Conservation (phyloP, 441 rosid species). For the Gossypium davidsonii region DNA sequence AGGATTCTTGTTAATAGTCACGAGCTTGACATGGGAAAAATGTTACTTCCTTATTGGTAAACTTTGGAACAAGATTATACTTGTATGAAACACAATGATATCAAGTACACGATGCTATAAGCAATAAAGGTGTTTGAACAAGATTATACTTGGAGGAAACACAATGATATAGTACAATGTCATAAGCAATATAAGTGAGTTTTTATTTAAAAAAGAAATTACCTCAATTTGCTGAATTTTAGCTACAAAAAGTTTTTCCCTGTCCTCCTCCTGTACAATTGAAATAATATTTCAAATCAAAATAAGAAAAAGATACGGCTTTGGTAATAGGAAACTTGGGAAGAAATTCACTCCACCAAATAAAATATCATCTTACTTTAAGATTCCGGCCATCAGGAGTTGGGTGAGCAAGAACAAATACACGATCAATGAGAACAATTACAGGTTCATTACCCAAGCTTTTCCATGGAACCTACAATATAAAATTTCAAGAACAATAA, state of each 20-base stretch:
- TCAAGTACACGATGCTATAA: not conserved
- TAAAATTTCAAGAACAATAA: conserved; percentile 9
- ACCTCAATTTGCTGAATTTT: conserved; percentile 96
- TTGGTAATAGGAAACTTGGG: conserved; percentile 7
- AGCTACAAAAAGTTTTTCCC: conserved; percentile 75
- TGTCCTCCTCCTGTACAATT: conserved; percentile 64
- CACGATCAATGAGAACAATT: conserved; percentile 84
- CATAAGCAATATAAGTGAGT: not conserved
- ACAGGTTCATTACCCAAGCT: conserved; percentile 96
- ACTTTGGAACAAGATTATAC: not conserved
- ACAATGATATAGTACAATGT: not conserved
- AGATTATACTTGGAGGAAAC: not conserved
- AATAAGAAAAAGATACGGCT: not conserved
- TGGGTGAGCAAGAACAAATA: conserved; percentile 84
- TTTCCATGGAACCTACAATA: conserved; percentile 93
- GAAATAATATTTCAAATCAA: not conserved
- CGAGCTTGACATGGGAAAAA: not conserved
- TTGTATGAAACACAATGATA: not conserved
- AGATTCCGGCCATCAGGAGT: conserved; percentile 55
- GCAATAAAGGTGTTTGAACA: not conserved
- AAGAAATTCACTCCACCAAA: not conserved
- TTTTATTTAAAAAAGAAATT: conserved; percentile 9
- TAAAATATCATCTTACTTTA: conserved; percentile 37
- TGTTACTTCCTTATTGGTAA: not conserved
- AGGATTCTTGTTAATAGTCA: not conserved